phyloP scores from a whole-genome alignment of 169 alveolate species.

The Babesia divergens region DNA sequence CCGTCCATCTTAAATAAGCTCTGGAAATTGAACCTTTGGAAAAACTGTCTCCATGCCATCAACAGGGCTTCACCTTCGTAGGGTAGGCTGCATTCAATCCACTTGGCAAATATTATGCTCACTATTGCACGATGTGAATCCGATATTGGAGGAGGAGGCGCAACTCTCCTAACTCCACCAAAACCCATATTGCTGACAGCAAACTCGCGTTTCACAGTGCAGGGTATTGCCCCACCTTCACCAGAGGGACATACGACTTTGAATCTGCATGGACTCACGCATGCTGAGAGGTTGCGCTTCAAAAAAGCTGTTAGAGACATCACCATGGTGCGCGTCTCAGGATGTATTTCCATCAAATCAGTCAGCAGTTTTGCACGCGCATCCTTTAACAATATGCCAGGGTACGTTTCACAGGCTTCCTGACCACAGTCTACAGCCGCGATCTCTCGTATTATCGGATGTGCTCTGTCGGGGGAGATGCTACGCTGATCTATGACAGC shows the following conservation, averaged over 20 bases:
- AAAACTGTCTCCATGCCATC: conserved; percentile 73
- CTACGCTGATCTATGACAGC: conserved; percentile 59
- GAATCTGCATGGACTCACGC: conserved; percentile 1
- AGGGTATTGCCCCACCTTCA: conserved; percentile 32
- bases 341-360: conserved; percentile 54
- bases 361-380: conserved; percentile 56
- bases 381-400: conserved; percentile 50
- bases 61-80: conserved; percentile 62
- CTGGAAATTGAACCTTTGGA: conserved; percentile 82
- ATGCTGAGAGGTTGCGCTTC: conserved; percentile 28
- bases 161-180: conserved; percentile 74
- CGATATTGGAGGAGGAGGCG: conserved; percentile 66
- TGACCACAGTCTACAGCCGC: conserved; percentile 29
- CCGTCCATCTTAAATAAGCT: conserved; percentile 85
- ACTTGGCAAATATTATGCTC: conserved; percentile 61
- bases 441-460: conserved; percentile 44
- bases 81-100: conserved; percentile 68
- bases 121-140: conserved; percentile 70
- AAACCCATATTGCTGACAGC: conserved; percentile 59
- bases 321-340: conserved; percentile 43
- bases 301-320: conserved; percentile 44
- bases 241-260: conserved; percentile 3
- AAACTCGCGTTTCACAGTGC: conserved; percentile 36
- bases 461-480: conserved; percentile 39
- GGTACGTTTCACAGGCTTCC: conserved; percentile 55